Conservation (phyloP, 805 yeast genomes). For the Candida takata region DNA sequence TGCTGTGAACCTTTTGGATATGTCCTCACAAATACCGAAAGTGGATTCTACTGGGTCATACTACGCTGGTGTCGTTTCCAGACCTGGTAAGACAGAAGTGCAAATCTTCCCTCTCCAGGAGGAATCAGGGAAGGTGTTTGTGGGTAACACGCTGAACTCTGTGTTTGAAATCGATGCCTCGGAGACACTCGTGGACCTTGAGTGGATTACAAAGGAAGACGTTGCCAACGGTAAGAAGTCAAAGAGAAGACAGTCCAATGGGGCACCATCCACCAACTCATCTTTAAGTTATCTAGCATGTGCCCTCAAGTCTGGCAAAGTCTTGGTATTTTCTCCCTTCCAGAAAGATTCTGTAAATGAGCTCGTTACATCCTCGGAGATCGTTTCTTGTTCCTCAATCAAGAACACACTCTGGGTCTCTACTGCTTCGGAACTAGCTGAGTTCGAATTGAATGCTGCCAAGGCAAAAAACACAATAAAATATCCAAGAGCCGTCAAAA, state of each 20-base stretch:
- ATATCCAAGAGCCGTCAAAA: conserved; percentile 10
- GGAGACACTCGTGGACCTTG: conserved; percentile 28
- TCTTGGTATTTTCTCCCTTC: conserved; percentile 38
- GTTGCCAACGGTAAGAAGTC: conserved; percentile 13
- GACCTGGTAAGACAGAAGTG: conserved; percentile 40
- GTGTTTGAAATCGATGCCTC: conserved; percentile 36
- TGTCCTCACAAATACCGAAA: conserved; percentile 10
- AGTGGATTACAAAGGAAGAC: conserved; percentile 28
- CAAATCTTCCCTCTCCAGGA: conserved; percentile 30
- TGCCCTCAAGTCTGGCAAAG: conserved; percentile 30
- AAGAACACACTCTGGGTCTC: conserved; percentile 25
- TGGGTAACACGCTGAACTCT: conserved; percentile 20
- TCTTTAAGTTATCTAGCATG: conserved; percentile 26
- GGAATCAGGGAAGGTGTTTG: conserved; percentile 13
- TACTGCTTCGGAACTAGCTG: conserved; percentile 17
- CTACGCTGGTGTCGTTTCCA: conserved; percentile 34
- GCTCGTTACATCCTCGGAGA: conserved; percentile 25
- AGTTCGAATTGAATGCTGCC: conserved; percentile 13
- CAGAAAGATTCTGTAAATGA: conserved; percentile 32
- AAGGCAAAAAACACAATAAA: conserved; percentile 9
- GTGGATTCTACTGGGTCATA: conserved; percentile 27
- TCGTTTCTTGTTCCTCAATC: conserved; percentile 11
- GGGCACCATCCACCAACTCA: not conserved
- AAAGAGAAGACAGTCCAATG: conserved; percentile 23
- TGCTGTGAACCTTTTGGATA: not conserved